Evolutionary conservation across 208 protist species (phyloP), one percentile per base, ranked within the genome.

Genomic region (Acanthamoeba lenticulata): DNA sequence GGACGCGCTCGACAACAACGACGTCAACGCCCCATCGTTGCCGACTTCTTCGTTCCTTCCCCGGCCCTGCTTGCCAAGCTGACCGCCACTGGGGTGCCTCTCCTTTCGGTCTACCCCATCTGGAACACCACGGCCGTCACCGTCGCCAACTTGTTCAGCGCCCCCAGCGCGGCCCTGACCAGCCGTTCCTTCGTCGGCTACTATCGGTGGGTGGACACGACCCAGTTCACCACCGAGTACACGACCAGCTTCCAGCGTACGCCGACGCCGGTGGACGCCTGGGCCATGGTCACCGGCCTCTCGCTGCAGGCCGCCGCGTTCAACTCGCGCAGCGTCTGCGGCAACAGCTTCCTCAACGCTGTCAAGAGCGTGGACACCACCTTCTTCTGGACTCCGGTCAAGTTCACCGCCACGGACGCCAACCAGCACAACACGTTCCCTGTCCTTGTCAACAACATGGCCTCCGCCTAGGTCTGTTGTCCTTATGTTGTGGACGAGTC

Each of bases 41-140:
- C 29, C 9, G 9, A 21, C 15, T 34, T 34, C 65, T 74, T 74
- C 65, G 29, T 29, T 9, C 65, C 65, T 3, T 74, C 65, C 7
- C n/a, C 65, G 2, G 36, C 32, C n/a, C 24, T 74, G 15, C 7
- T 38, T 6, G 32, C 32, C 65, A 42, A 38, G 32, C 65, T 74
- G n/a, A 11, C 32, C n/a, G 24, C 7, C 7, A 34, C n/a, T 9
- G n/a, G n/a, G 7, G n/a, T 38, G 7, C 65, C 65, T 11, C 65
- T 74, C n/a, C 65, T 74, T 19, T 74, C 65, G 32, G 65, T 74
- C 65, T 74, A 74, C 36, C 65, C 65, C n/a, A 17, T 74, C 52
- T 60, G n/a, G n/a, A n/a, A 27, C 52, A n/a, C 52, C 19, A 24
- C 52, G 19, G 17, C 19, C 65, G 9, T 29, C 36, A 42, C 52